Evolutionary conservation across 1,284 basidiomycete genomes (phyloP).

Genomic region (Lignosus rhinocerotis): DNA sequence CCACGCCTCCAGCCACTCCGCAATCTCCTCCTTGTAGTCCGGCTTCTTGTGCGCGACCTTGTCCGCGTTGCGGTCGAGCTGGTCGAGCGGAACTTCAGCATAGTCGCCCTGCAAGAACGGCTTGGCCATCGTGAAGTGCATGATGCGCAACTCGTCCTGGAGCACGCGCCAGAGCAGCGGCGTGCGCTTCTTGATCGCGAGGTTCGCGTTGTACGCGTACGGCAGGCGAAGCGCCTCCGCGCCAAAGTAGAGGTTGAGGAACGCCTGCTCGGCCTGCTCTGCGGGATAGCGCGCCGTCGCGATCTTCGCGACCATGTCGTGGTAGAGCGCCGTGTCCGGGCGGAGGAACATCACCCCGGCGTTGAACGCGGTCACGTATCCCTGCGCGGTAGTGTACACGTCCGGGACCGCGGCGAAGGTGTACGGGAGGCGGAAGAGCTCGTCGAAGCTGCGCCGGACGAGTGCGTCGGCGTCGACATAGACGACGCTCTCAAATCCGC

Average conservation of each 20-base stretch:
- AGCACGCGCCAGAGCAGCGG: constrained; percentile 39
- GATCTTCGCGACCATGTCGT: constrained; percentile 39
- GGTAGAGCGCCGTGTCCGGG: constrained; percentile 35
- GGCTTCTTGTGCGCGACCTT: constrained; percentile 24
- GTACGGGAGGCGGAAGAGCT: constrained; percentile 45
- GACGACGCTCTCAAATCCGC: constrained; percentile 35
- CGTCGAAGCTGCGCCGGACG: constrained; percentile 44
- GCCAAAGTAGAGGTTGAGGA: constrained; percentile 46
- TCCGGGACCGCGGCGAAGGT: constrained; percentile 46
- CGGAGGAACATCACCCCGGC: constrained; percentile 44
- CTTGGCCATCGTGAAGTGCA: constrained; percentile 45
- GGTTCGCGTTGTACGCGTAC: constrained; percentile 47
- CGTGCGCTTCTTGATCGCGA: constrained; percentile 42
- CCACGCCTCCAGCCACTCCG: constrained; percentile 37
- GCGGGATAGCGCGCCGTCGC: constrained; percentile 37
- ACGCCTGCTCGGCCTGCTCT: constrained; percentile 44
- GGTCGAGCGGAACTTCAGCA: constrained; percentile 26
- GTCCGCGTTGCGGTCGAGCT: constrained; percentile 25
- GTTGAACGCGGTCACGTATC: constrained; percentile 43
- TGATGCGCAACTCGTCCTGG: constrained; percentile 37
- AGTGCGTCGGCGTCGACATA: constrained; percentile 48
- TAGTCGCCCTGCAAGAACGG: constrained; percentile 39
- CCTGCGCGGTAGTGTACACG: constrained; percentile 35
- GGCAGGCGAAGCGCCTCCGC: constrained; percentile 40
- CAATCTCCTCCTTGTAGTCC: constrained; percentile 31